phyloP scores from a whole-genome alignment of 2,329 filamentous ascomycete species.

The Ophiostoma novo-ulmi region DNA sequence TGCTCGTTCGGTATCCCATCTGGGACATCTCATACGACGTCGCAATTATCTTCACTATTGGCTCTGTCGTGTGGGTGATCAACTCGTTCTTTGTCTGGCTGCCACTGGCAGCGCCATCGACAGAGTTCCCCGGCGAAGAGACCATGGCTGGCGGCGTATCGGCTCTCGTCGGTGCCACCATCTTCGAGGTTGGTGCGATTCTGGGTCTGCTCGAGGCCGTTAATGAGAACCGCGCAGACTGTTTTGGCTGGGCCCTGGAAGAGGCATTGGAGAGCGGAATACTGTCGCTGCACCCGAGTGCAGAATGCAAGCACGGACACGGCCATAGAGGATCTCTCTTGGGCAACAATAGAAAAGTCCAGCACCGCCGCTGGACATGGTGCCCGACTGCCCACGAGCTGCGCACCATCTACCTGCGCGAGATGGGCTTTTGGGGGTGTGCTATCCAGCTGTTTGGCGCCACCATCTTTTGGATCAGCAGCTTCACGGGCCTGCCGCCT shows the following conservation, averaged over 20 bases:
- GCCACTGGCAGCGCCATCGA: conserved; percentile 49
- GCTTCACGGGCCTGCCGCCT: conserved; percentile 55
- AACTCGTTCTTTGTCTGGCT: conserved; percentile 62
- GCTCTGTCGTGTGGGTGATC: conserved; percentile 50
- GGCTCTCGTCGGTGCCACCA: conserved; percentile 61
- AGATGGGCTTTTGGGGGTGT: conserved; percentile 59
- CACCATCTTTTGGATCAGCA: conserved; percentile 60
- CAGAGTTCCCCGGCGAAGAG: conserved; percentile 51
- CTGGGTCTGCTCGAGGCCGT: conserved; percentile 62
- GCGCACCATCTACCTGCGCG: conserved; percentile 54
- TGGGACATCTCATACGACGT: conserved; percentile 44
- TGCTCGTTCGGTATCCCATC: conserved; percentile 36
- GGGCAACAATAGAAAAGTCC: not conserved
- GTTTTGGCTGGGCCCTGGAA: conserved; percentile 65
- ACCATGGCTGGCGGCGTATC: conserved; percentile 54
- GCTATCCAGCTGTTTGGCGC: conserved; percentile 53
- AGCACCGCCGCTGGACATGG: conserved; percentile 49
- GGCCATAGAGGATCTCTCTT: not conserved
- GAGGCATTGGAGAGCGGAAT: conserved; percentile 38
- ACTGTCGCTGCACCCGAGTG: conserved; percentile 16
- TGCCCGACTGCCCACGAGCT: conserved; percentile 54
- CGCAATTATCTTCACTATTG: conserved; percentile 39
- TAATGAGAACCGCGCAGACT: conserved; percentile 60
- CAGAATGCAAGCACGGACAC: not conserved
- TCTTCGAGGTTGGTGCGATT: conserved; percentile 61